A percentile compares a stretch with the other conserved stretches of the same genome.
These are phyloP conservation scores for Aureobasidium sp. DNA, from an alignment of 2,329 filamentous ascomycete species.

Conservation along the genomic window DNA sequence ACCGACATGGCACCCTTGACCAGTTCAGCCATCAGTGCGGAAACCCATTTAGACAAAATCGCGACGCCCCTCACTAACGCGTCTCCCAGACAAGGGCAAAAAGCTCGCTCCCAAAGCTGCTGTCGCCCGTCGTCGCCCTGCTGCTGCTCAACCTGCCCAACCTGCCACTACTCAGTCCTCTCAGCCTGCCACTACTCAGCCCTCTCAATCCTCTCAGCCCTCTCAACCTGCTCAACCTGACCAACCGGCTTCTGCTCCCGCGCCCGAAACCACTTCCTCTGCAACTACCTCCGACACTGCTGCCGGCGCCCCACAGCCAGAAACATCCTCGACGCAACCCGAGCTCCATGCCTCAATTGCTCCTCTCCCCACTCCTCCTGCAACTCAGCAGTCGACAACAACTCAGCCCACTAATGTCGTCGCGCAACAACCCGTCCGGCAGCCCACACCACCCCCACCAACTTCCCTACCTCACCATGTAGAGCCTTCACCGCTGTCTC, in stretches of 20 bases:
- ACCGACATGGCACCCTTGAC: conserved; percentile 38
- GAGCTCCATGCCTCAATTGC: neutral
- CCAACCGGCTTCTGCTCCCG: neutral
- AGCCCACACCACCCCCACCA: neutral
- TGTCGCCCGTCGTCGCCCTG: conserved; percentile 32
- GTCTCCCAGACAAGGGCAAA: conserved; percentile 32
- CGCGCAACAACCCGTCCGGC: neutral
- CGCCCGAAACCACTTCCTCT: conserved; percentile 14
- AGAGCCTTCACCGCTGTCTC: conserved; percentile 7
- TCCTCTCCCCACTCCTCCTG: conserved; percentile 8
- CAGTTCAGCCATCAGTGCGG: conserved; percentile 45
- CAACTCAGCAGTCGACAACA: neutral
- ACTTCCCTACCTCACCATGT: neutral
- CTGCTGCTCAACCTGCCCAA: conserved; percentile 14
- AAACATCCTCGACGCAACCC: neutral
- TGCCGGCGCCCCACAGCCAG: neutral
- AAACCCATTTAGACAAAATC: conserved; percentile 10
- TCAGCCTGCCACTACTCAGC: neutral
- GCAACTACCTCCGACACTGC: neutral
- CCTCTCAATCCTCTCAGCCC: neutral
- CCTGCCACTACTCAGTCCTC: too few relatives aligned
- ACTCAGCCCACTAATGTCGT: neutral
- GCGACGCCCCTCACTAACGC: conserved; percentile 16
- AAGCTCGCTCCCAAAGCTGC: conserved; percentile 41
- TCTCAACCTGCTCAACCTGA: neutral